phyloP scores from a whole-genome alignment of 768 basidiomycete species.

The Naganishia kalamii region DNA sequence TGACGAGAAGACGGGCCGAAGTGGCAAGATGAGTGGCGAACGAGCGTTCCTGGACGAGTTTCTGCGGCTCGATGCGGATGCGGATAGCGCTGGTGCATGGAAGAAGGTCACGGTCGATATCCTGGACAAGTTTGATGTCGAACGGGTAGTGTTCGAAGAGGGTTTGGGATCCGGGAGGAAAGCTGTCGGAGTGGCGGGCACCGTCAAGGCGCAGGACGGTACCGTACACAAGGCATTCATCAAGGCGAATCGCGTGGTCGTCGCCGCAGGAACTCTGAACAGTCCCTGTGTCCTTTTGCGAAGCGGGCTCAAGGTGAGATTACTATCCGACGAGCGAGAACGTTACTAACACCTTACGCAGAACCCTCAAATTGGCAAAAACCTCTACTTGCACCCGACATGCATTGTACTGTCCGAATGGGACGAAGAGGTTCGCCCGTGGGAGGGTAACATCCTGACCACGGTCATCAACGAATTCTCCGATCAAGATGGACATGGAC shows the following conservation, averaged over 20 bases:
- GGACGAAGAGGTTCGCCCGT: slow-evolving; percentile 32
- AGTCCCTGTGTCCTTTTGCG: slow-evolving; percentile 35
- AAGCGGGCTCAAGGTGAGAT: slow-evolving; percentile 28
- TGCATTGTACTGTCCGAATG: slow-evolving; percentile 30
- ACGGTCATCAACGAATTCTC: slow-evolving; percentile 32
- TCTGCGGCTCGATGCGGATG: not conserved
- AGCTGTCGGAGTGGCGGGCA: slow-evolving; percentile 21
- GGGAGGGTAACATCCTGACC: slow-evolving; percentile 42
- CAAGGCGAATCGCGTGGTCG: slow-evolving; percentile 27
- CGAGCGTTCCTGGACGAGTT: slow-evolving; percentile 12
- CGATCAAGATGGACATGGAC: slow-evolving; percentile 30
- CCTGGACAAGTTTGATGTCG: slow-evolving; percentile 18
- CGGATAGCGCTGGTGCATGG: not conserved
- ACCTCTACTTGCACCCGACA: slow-evolving; percentile 38
- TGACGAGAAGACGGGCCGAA: not conserved
- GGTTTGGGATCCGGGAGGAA: not conserved
- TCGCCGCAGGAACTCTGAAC: slow-evolving; percentile 36
- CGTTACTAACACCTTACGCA: not conserved
- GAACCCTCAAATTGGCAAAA: slow-evolving; percentile 37
- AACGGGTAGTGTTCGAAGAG: slow-evolving; percentile 10
- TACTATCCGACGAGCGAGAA: not conserved
- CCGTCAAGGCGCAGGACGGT: slow-evolving; percentile 7
- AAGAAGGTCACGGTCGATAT: slow-evolving; percentile 31
- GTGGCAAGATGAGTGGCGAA: slow-evolving; percentile 21
- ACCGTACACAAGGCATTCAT: not conserved